These are phyloP conservation scores for Aethionema arabicum DNA, from an alignment of 345 rosid species.

Conservation along the genomic window DNA sequence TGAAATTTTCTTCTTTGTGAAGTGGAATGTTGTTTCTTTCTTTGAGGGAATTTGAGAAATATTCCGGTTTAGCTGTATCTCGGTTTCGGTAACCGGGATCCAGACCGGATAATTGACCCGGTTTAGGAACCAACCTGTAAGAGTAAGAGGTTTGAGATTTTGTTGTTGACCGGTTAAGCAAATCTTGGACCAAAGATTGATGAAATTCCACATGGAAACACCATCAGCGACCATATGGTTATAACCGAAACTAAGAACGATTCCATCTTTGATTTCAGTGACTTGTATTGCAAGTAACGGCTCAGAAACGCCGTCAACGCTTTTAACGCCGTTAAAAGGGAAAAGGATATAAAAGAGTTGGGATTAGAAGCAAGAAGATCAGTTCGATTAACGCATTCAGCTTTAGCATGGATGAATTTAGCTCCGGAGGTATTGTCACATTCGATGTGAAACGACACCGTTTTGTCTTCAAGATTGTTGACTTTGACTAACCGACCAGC, in stretches of 20 bases:
- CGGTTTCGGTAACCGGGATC: slow-evolving; percentile 33
- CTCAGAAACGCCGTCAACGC: slow-evolving; percentile 25
- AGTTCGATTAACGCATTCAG: slow-evolving; percentile 33
- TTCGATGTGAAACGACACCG: slow-evolving; percentile 22
- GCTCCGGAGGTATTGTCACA: slow-evolving; percentile 26
- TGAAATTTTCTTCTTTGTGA: slow-evolving; percentile 32
- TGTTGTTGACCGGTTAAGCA: slow-evolving; percentile 16
- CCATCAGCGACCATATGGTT: slow-evolving; percentile 46
- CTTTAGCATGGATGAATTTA: slow-evolving; percentile 36
- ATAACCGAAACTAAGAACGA: slow-evolving; percentile 39
- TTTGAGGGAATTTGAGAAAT: neutral
- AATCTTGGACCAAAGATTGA: slow-evolving; percentile 51
- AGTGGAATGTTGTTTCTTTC: slow-evolving; percentile 39
- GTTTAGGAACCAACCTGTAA: slow-evolving; percentile 29
- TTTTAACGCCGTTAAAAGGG: slow-evolving; percentile 26
- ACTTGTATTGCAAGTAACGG: slow-evolving; percentile 48
- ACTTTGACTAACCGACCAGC: slow-evolving; percentile 27
- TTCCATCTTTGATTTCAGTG: slow-evolving; percentile 47
- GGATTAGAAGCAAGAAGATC: slow-evolving; percentile 17
- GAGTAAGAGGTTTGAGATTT: neutral
- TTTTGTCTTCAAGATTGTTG: slow-evolving; percentile 19
- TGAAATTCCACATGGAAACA: slow-evolving; percentile 42
- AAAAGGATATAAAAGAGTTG: slow-evolving; percentile 38
- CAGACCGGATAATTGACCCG: slow-evolving; percentile 20
- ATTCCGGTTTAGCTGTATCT: neutral